phyloP scores from a whole-genome alignment of 78 protist genomes.

The Anaeramoeba ignava region DNA sequence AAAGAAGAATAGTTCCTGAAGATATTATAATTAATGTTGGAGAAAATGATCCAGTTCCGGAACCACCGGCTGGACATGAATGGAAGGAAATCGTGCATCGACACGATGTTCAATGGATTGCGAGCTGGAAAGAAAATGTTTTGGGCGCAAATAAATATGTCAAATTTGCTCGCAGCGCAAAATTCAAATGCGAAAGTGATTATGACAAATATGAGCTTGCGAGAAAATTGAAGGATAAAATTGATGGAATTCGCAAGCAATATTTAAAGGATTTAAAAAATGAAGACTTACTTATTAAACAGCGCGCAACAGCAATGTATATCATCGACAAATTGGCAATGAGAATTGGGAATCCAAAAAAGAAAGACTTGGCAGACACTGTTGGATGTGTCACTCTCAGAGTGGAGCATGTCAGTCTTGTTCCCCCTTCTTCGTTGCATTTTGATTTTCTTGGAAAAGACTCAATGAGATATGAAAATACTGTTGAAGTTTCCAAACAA shows the following conservation, averaged over 20 bases:
- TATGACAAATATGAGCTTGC: conserved; percentile 82
- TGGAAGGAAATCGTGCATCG: conserved; percentile 61
- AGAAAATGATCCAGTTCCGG: conserved; percentile 30
- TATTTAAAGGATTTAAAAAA: conserved; percentile 35
- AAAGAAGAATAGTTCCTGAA: conserved; percentile 78
- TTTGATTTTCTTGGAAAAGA: conserved; percentile 97
- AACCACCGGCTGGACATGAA: neutral
- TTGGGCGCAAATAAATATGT: conserved; percentile 42
- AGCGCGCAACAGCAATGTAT: conserved; percentile 72
- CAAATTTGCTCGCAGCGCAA: conserved; percentile 5
- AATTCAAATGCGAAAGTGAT: conserved; percentile 67
- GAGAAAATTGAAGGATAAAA: conserved; percentile 43
- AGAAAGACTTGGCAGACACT: conserved; percentile 84
- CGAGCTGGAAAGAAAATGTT: conserved; percentile 75
- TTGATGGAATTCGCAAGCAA: neutral
- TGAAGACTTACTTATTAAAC: conserved; percentile 51
- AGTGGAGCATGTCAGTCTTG: conserved; percentile 73
- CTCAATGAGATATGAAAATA: conserved; percentile 68
- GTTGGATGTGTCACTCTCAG: conserved; percentile 96
- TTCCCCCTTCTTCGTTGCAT: conserved; percentile 6
- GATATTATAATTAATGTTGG: conserved; percentile 86
- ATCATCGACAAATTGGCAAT: conserved; percentile 88
- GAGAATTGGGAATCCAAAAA: conserved; percentile 94
- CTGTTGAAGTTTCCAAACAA: conserved; percentile 37
- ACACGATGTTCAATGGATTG: conserved; percentile 86